Evolutionary conservation across 805 yeast genomes (phyloP).

Genomic region (Yarrowia porcina): DNA sequence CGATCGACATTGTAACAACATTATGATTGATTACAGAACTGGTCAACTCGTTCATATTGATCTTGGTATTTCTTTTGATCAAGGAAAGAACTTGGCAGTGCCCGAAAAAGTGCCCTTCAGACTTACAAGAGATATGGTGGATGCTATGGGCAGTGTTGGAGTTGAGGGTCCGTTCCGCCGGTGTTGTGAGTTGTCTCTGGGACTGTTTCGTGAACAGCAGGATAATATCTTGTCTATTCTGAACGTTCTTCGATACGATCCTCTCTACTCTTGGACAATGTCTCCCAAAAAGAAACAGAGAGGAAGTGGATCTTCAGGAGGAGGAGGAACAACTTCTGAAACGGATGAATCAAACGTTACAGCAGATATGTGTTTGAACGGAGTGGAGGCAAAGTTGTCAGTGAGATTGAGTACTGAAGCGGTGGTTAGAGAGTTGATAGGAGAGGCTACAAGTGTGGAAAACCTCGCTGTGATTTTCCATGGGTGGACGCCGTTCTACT

Average conservation of each 20-base stretch:
- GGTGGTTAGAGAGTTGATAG: constrained; percentile 71
- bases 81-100: constrained; percentile 74
- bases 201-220: constrained; percentile 60
- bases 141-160: constrained; percentile 90
- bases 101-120: constrained; percentile 96
- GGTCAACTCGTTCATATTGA: constrained; percentile 97
- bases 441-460: constrained; percentile 64
- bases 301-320: too few species aligned
- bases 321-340: too few species aligned
- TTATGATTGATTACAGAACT: constrained; percentile 68
- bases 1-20: constrained; percentile 90
- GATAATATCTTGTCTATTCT: constrained; percentile 75
- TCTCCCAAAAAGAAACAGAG: constrained; percentile 56
- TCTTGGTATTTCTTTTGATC: constrained; percentile 94
- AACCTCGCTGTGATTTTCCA: constrained; percentile 72
- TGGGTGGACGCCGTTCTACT: constrained; percentile 57
- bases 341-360: neutral
- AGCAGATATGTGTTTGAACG: constrained; percentile 56
- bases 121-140: constrained; percentile 82
- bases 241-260: constrained; percentile 87
- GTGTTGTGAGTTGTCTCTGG: constrained; percentile 69
- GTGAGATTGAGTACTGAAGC: constrained; percentile 78
- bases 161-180: constrained; percentile 70
- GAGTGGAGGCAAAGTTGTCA: constrained; percentile 70
- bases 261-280: constrained; percentile 75